Evolutionary conservation across 805 yeast genomes (phyloP), one percentile per base, ranked within the genome.

Genomic region (Candida ascalaphidarum): DNA sequence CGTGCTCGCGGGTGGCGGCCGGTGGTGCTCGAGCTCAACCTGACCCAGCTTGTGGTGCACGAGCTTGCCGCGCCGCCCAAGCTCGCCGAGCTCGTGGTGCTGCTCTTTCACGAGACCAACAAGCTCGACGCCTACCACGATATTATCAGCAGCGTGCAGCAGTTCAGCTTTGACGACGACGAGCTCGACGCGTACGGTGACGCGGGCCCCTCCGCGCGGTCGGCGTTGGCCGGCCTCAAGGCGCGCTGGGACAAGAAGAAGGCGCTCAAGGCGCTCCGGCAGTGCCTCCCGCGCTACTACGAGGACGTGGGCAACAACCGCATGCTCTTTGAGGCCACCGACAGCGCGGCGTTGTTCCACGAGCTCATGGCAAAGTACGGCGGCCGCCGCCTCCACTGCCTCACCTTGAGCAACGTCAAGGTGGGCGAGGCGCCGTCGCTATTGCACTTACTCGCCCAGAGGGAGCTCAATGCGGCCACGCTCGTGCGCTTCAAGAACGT

Each of bases 281-380:
- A 36, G 12, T 32, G 26, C 3, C 30, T 57, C 5, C 39, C 43
- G 5, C 39, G 39, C 17, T 41, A 43, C 35, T 39, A 49, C 27
- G 30, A 34, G 2, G 25, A 37, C 10, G 30, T 59, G 8, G 30
- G 36, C 28, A 46, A 52, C 25, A 61, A 61, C 40, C 36, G 33
- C n/a, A 33, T 58, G 35, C 43, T 62, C n/a, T 53, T 62, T 26
- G 68, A 62, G 37, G 67, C 68, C 10, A 45, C 46, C 2, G 26
- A 32, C n/a, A 39, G 43, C 11, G 23, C 27, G 7, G 35, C 17
- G 11, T 39, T 35, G 21, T 43, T 41, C 29, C 15, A 18, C 3
- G 17, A 22, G 11, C 52, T 58, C 35, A 31, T 40, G 13, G 20
- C 14, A 9, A 33, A 29, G 15, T 44, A 48, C 36, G 37, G 48